Base-by-base conservation (phyloP, 768 basidiomycete genomes). In the Hysterangium stoloniferum region DNA sequence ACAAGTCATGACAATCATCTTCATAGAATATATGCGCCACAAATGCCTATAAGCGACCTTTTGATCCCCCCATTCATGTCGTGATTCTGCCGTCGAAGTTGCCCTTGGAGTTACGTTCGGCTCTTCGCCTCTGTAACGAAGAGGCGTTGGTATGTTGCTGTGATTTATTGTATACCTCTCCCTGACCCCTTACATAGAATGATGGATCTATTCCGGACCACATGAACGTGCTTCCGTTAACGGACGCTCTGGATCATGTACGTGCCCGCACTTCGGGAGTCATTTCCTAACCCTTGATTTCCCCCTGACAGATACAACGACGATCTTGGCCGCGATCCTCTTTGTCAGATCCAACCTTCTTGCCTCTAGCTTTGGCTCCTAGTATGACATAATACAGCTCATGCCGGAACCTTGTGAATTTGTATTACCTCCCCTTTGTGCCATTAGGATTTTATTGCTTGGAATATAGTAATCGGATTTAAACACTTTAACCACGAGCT, bases 61-160 rank as follows among this genome's bases (percentile, higher is more conserved):
- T 84, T 64, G 66, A 68, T 27, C 88, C 89, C 0, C 79, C 82
- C 2, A 73, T 87, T 4, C 89, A 92, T 66, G 79, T 75, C 35
- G 63, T 91, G 3, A 67, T 89, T 19, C 61, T 91, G 24, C 89
- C 89, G 17, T 84, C 87, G 5, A 77, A 76, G 61, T 53, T 91
- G 13, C 89, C 89, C 17, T 61, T 78, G 3, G 89, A 91, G 60
- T 71, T 91, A 41, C 71, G 76, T 32, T 61, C 80, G 40, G 75
- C 76, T 44, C 76, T 87, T 58, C 82, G 89, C 28, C 77, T 79
- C 59, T 64, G 91, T 17, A 80, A 89, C 52, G 85, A 86, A 59
- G 62, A 63, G 20, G 64, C 65, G 48, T 45, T 86, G 60, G 88
- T 85, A 50, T 55, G 79, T 67, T 41, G 38, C 42, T 27, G 42